Percentiles rank a stretch among this genome's conserved stretches.
Evolutionary conservation across 331 rosid species (phyloP).

Genomic region (Rosa hybrid): DNA sequence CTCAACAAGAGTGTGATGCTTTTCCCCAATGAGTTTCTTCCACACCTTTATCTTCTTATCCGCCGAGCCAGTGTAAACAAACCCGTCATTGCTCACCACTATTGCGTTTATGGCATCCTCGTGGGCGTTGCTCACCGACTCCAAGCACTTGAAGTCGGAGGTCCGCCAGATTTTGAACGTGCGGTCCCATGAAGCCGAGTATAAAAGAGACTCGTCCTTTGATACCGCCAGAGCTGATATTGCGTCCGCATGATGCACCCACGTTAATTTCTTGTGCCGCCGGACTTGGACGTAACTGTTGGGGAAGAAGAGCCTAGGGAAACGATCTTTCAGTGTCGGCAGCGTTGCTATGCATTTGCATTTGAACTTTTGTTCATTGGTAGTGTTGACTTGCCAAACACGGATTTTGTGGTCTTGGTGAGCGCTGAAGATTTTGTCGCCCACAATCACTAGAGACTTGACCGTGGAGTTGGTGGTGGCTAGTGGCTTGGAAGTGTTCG

Average conservation of each 20-base stretch:
- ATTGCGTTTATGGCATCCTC: constrained; percentile 87
- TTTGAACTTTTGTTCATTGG: constrained; percentile 26
- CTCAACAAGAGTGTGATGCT: constrained; percentile 19
- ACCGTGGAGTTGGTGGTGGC: constrained; percentile 54
- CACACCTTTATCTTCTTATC: constrained; percentile 84
- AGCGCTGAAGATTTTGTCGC: constrained; percentile 61
- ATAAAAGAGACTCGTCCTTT: constrained; percentile 55
- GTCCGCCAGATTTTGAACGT: constrained; percentile 74
- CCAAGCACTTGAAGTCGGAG: constrained; percentile 71
- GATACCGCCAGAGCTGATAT: constrained; percentile 78
- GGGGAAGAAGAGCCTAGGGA: constrained; percentile 42
- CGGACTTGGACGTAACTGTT: constrained; percentile 69
- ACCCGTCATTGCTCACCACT: constrained; percentile 50
- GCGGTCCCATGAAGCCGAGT: constrained; percentile 93
- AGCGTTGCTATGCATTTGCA: constrained; percentile 59
- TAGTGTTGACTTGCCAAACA: constrained; percentile 59
- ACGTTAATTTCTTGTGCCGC: constrained; percentile 73
- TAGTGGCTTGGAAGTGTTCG: constrained; percentile 10
- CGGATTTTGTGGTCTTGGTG: constrained; percentile 90
- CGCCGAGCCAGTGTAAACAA: constrained; percentile 79
- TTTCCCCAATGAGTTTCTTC: constrained; percentile 38
- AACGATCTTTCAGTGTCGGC: constrained; percentile 66
- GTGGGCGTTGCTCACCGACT: constrained; percentile 69
- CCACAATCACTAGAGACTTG: constrained; percentile 56
- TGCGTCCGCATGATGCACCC: constrained; percentile 88